Evolutionary conservation across 106 monocot genomes (phyloP).

Genomic region (Cymbidium sinense): DNA sequence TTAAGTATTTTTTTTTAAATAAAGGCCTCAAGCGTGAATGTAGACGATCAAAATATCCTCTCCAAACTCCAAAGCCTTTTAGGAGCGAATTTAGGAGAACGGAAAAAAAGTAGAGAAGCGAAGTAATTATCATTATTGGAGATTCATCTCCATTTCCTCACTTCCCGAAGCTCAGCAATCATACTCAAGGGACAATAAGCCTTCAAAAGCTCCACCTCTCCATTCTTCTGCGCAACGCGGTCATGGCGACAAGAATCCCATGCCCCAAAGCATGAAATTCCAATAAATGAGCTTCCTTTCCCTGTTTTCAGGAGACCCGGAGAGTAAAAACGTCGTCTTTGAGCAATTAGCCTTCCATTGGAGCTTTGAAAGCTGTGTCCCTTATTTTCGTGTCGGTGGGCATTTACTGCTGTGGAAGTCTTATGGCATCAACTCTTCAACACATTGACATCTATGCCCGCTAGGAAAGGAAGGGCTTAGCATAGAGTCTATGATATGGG

Average conservation of each 20-base stretch:
- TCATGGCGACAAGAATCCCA: neutral
- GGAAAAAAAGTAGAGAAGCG: neutral
- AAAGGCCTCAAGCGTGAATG: neutral
- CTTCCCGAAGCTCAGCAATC: neutral
- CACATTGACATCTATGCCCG: neutral
- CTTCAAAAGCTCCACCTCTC: neutral
- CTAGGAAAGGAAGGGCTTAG: neutral
- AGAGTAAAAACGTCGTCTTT: neutral
- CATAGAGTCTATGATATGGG: neutral
- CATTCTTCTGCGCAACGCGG: neutral
- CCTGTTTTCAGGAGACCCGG: neutral
- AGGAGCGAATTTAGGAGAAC: neutral
- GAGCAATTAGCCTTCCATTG: neutral
- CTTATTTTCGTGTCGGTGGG: neutral
- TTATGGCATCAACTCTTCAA: neutral
- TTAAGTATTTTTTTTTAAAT: too few relatives aligned
- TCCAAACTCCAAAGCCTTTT: conserved; percentile 1
- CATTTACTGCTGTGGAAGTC: neutral
- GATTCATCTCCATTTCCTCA: neutral
- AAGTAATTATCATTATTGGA: neutral
- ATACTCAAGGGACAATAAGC: neutral
- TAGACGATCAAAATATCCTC: neutral
- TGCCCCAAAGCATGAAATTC: neutral
- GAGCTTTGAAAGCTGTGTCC: neutral
- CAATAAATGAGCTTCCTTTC: neutral